Base-by-base conservation (phyloP, 2,329 filamentous ascomycete species). In the Microdochium bolleyi region DNA sequence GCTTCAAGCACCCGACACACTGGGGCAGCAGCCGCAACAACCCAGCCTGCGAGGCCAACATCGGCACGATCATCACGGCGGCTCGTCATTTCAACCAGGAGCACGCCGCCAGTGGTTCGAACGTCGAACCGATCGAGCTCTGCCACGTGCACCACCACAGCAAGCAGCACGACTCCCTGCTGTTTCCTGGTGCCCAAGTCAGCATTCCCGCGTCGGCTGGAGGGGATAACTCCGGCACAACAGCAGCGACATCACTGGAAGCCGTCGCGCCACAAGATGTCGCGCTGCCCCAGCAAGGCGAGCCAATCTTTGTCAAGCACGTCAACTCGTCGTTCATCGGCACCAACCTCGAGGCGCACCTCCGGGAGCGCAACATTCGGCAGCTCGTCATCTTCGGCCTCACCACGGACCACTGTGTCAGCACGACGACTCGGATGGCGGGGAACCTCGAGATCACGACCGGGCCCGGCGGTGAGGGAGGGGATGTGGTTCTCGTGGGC, bases 391-490 rank as follows among this genome's bases (percentile, higher is more conserved):
- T 76, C 25, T 63, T 62, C 2, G 75, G 74, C 0, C 54, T 77
- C 53, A 74, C 71, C 3, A 76, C 74, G 34, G 75, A 77, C 59
- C 74, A 77, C 55, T 78, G 74, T 51, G 73, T 78, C 14, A 74
- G 70, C 53, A 77, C 74, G 3, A 72, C 71, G 2, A 67, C 70
- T 24, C 68, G 75, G 8, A 75, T 76, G 72, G 74, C 74, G 1
- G 69, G 63, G 19, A 77, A 78, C 55, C 52, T 77, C 44, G 65
- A 67, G 4, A 70, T 77, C 16, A 67, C 71, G 41, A 67, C 72
- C 55, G 60, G 60, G 25, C 66, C 64, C 0, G 62, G 68, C 1
- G 51, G 55, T 5, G 55, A 61, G 19, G 64, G 67, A 11, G 64
- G 67, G 13, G 62, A 65, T 19, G 69, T 76, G 49, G 57, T 77